Evolutionary conservation across 2,329 filamentous ascomycete genomes (phyloP), one percentile per base, ranked within the genome.

Genomic region (Diaporthe ampelina): DNA sequence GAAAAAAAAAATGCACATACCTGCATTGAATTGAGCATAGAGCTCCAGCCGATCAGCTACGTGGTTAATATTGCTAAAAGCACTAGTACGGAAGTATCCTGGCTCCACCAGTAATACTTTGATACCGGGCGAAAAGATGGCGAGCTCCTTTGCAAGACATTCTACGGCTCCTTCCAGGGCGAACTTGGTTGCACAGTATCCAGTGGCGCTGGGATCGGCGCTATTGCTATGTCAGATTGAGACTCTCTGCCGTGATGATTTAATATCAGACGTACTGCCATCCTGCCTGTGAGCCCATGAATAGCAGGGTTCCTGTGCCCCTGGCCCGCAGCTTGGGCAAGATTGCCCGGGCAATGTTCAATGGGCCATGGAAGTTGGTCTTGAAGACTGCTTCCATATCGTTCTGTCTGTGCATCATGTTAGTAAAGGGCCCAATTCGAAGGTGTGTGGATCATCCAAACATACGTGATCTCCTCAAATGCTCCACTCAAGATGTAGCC

Each of bases 31-130:
- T 6, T 77, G 68, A 0, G 78, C 77, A 45, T 84, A 84, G 4
- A 79, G 78, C 0, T 77, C 58, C 0, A 80, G 54, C 0, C 78
- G 75, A 0, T 79, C 57, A 0, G 78, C 77, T 1, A 80, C 78
- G 15, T 82, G 78, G 21, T 77, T 78, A 19, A 83, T 77, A 6
- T 83, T 84, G 29, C 79, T 79, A 17, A 88, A 83, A 0, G 85
- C 81, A 0, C 80, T 79, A 0, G 85, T 88, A 3, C 83, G 79
- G 73, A 86, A 88, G 70, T 85, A 83, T 0, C 84, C 84, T 0
- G 84, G 85, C 65, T 86, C 85, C 3, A 86, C 78, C 0, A 85
- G 77, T 1, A 85, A 77, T 0, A 84, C 78, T 26, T 83, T 80
- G 43, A 88, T 77, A 0, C 79, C 81, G 0, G 80, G 78, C 2